Percentiles rank a stretch among this genome's conserved stretches.
phyloP scores from a whole-genome alignment of 345 rosid species.

The Excoecaria agallocha region DNA sequence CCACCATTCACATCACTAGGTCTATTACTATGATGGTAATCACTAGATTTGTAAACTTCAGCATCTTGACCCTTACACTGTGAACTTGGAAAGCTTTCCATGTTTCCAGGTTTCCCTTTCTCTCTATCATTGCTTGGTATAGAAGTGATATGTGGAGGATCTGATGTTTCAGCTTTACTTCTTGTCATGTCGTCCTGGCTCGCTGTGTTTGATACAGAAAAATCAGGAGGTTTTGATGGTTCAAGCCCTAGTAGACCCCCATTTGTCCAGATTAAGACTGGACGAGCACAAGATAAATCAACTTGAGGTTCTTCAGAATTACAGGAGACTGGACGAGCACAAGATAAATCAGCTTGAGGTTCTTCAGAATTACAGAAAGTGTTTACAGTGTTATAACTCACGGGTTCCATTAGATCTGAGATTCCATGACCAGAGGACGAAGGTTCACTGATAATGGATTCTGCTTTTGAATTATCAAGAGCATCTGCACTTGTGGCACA shows the following conservation, averaged over 20 bases:
- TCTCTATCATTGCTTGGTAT: constrained; percentile 22
- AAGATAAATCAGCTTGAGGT: constrained; percentile 36
- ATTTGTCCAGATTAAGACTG: constrained; percentile 99
- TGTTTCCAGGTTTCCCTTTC: constrained; percentile 28
- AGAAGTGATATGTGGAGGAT: constrained; percentile 22
- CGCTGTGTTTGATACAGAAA: constrained; percentile 44
- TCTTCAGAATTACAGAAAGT: constrained; percentile 32
- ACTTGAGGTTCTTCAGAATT: too few species aligned
- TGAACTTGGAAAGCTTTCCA: constrained; percentile 25
- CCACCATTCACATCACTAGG: constrained; percentile 25
- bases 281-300: too few species aligned
- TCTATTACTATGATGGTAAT: constrained; percentile 29
- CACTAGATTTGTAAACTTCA: constrained; percentile 22
- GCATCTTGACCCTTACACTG: constrained; percentile 25
- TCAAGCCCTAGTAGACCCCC: constrained; percentile 87
- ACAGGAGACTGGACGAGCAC: constrained; percentile 43
- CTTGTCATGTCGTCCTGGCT: constrained; percentile 26
- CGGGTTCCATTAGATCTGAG: constrained; percentile 22
- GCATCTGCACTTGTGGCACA: constrained; percentile 5
- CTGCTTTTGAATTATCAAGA: constrained; percentile 4
- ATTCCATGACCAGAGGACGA: constrained; percentile 27
- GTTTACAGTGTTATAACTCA: constrained; percentile 16
- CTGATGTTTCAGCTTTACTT: constrained; percentile 23
- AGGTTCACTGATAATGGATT: constrained; percentile 25
- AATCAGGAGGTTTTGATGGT: constrained; percentile 91